Evolutionary conservation across 2,329 filamentous ascomycete species (phyloP).

Genomic region (Grosmannia serpens): DNA sequence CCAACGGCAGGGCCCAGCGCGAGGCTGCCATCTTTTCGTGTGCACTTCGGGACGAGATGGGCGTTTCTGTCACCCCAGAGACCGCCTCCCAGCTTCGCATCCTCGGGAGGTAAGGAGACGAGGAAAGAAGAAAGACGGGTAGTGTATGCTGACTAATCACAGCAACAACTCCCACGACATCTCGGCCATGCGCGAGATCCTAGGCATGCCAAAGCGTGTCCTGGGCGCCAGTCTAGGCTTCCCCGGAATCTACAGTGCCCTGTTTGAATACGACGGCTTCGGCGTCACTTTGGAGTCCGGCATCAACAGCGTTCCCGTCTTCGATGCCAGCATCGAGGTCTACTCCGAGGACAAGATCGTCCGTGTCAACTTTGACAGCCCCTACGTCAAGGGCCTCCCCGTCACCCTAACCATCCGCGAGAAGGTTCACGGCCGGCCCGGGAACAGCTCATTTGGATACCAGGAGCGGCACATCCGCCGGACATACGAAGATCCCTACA

Average conservation of each 20-base stretch:
- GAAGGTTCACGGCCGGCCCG: constrained; percentile 8
- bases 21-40: constrained; percentile 18
- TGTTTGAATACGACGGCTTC: constrained; percentile 35
- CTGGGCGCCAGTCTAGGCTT: constrained; percentile 25
- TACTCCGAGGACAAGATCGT: constrained; percentile 43
- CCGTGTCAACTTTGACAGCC: constrained; percentile 42
- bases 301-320: constrained; percentile 37
- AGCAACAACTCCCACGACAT: constrained; percentile 42
- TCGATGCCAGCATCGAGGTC: constrained; percentile 40
- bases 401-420: constrained; percentile 37
- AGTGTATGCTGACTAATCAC: not conserved
- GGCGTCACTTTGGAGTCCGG: constrained; percentile 46
- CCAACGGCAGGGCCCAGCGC: constrained; percentile 12
- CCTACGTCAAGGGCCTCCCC: constrained; percentile 43
- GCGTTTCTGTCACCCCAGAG: constrained; percentile 16
- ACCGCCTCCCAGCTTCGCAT: constrained; percentile 16
- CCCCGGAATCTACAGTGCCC: constrained; percentile 23
- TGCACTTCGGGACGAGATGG: constrained; percentile 21
- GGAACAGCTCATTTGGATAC: constrained; percentile 21
- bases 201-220: constrained; percentile 33
- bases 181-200: constrained; percentile 39
- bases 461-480: constrained; percentile 27
- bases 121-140: not conserved
- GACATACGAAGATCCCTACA: constrained; percentile 33
- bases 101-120: constrained; percentile 10